Percentiles rank a stretch among this genome's conserved stretches.
Conservation (phyloP, 2,329 filamentous ascomycete genomes). For the Cladobotryum mycophilum region DNA sequence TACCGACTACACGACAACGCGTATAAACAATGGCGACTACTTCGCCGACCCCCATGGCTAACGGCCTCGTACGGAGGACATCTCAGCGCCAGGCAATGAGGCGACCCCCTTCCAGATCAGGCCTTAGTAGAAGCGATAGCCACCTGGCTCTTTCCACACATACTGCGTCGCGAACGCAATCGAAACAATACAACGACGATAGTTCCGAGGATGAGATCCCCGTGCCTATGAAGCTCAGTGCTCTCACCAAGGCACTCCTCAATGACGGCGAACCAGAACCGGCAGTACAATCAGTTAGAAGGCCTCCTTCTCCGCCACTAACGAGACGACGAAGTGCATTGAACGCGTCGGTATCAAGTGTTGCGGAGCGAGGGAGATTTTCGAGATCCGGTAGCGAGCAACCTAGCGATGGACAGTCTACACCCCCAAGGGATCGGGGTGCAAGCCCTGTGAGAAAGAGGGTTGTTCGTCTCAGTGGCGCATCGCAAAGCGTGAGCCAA, state of each 20-base stretch:
- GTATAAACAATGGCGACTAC: slow-evolving; percentile 37
- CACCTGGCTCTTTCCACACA: slow-evolving; percentile 30
- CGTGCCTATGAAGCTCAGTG: slow-evolving; percentile 88
- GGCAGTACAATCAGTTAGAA: slow-evolving; percentile 17
- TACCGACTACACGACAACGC: slow-evolving; percentile 16
- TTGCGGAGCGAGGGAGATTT: slow-evolving; percentile 38
- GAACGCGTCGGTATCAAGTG: slow-evolving; percentile 37
- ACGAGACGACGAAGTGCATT: slow-evolving; percentile 47
- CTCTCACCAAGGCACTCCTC: slow-evolving; percentile 80
- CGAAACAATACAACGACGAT: slow-evolving; percentile 55
- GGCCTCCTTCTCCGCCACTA: slow-evolving; percentile 38
- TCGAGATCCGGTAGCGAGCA: slow-evolving; percentile 45
- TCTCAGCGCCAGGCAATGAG: slow-evolving; percentile 51
- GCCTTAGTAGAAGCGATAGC: slow-evolving; percentile 40
- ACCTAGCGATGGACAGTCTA: slow-evolving; percentile 29
- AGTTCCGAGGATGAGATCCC: slow-evolving; percentile 94
- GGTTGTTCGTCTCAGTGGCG: slow-evolving; percentile 51
- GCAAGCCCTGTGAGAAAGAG: slow-evolving; percentile 50
- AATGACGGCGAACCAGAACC: slow-evolving; percentile 52
- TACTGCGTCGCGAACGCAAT: slow-evolving; percentile 26
- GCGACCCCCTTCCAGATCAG: slow-evolving; percentile 42
- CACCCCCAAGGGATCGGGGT: slow-evolving; percentile 42
- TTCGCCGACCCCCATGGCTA: slow-evolving; percentile 50
- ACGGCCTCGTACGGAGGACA: slow-evolving; percentile 44
- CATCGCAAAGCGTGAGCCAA: slow-evolving; percentile 39